Evolutionary conservation across 805 yeast species (phyloP), one percentile per base, ranked within the genome.

Genomic region (Scheffersomyces stipitis): DNA sequence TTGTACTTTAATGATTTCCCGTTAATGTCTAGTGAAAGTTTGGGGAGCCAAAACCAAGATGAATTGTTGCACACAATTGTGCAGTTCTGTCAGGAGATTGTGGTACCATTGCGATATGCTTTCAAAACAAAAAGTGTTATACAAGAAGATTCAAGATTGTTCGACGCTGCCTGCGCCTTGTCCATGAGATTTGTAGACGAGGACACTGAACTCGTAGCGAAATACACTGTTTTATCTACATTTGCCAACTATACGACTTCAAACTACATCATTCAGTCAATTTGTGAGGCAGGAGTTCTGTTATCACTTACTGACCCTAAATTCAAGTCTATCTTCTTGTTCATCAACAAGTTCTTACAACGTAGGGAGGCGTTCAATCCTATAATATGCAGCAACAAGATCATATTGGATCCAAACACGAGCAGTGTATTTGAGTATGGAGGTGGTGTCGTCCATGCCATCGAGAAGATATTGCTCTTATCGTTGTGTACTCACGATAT

Each of bases 401-500:
- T 40, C 4, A 26, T 45, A 10, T n/a, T 15, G 14, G 38, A 40
- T 13, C 41, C 43, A 4, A 34, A 30, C 1, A 36, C 43, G 4
- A 35, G 18, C 16, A 26, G 35, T 9, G 34, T 26, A 14, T 37
- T 45, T 16, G 49, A 45, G 26, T 45, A 29, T 16, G 59, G 64
- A 23, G 33, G 33, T 3, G 39, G 40, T 10, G 56, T 55, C 3
- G 43, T 55, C 14, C 56, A 52, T 28, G 49, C 70, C 1, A 52
- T 65, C 20, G 75, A 69, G 39, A 64, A 62, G 44, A 56, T 65
- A 3, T 50, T 69, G 28, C 51, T 69, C 18, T 48, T 69, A 24
- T 60, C 69, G 3, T 49, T 69, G 16, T 69, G 73, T 42, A 67
- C 73, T 3, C 72, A 66, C 44, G 73, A 69, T 40, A 57, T 66